Percentiles rank a stretch among this genome's conserved stretches.
These are phyloP conservation scores for Corrigiola litoralis DNA, from an alignment of 179 eudicot species.

Conservation along the genomic window DNA sequence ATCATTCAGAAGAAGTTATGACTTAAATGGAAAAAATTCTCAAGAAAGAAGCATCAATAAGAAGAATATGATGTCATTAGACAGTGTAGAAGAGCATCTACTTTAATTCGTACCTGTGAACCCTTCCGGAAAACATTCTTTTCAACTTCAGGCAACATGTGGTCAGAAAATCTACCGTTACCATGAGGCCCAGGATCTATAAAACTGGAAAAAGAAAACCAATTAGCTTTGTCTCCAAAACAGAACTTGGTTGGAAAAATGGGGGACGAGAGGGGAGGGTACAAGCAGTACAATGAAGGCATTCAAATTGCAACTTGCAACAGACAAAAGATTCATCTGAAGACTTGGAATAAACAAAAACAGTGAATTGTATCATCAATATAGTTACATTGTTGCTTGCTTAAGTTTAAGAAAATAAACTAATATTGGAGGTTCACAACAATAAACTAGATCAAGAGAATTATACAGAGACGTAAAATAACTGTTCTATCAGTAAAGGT, in stretches of 20 bases:
- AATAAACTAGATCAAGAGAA: too few relatives aligned
- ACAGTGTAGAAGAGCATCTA: neutral
- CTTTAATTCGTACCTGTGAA: conserved; percentile 37
- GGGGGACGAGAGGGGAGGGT: neutral
- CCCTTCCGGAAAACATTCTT: conserved; percentile 42
- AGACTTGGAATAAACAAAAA: neutral
- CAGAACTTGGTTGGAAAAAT: neutral
- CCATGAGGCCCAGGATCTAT: conserved; percentile 55
- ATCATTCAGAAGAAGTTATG: too few relatives aligned
- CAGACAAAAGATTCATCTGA: neutral
- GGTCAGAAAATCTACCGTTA: conserved; percentile 46
- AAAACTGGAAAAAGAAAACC: conserved; percentile 32
- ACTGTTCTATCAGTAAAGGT: too few relatives aligned
- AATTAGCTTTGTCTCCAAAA: conserved; percentile 10
- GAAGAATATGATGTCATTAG: neutral
- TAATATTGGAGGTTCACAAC: too few relatives aligned
- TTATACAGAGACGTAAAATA: too few relatives aligned
- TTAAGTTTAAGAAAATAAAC: too few relatives aligned
- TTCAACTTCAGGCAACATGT: conserved; percentile 53
- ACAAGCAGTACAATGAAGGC: too few relatives aligned
- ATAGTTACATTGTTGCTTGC: too few relatives aligned
- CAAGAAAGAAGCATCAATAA: neutral
- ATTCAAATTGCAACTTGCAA: neutral
- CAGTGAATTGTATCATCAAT: neutral
- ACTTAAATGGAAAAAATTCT: neutral